A percentile compares a stretch with the other conserved stretches of the same genome.
These are phyloP conservation scores for Cudoniella acicularis DNA, from an alignment of 495 filamentous ascomycete species.

Conservation along the genomic window DNA sequence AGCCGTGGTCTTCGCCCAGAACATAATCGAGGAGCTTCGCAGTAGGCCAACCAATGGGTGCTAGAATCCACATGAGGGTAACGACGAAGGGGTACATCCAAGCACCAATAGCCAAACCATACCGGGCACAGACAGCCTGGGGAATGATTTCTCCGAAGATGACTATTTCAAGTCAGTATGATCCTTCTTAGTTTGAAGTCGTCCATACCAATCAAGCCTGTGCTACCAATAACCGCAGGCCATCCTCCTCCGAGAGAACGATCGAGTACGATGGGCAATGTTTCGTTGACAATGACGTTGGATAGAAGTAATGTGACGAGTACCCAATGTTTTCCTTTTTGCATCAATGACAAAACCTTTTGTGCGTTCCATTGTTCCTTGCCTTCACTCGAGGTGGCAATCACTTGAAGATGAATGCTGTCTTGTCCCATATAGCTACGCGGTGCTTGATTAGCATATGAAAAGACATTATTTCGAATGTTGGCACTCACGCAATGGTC, in stretches of 20 bases:
- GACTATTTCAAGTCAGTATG: slow-evolving; percentile 52
- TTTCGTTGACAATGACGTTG: slow-evolving; percentile 98
- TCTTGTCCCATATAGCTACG: slow-evolving; percentile 76
- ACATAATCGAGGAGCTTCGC: slow-evolving; percentile 73
- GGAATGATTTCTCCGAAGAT: slow-evolving; percentile 97
- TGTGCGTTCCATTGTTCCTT: slow-evolving; percentile 77
- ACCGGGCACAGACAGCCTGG: slow-evolving; percentile 94
- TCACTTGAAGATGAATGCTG: slow-evolving; percentile 95
- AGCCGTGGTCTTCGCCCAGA: slow-evolving; percentile 78
- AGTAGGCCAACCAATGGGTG: slow-evolving; percentile 71
- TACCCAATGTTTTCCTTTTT: slow-evolving; percentile 98
- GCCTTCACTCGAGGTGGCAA: slow-evolving; percentile 72
- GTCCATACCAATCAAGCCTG: slow-evolving; percentile 79
- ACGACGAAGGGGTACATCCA: slow-evolving; percentile 90
- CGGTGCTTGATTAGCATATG: not conserved
- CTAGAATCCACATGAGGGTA: slow-evolving; percentile 81
- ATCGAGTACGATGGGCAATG: slow-evolving; percentile 91
- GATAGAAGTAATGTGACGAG: slow-evolving; percentile 88
- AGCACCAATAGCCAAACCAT: slow-evolving; percentile 93
- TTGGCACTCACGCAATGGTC: slow-evolving; percentile 71
- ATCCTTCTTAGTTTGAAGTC: not conserved
- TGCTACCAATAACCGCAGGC: slow-evolving; percentile 90
- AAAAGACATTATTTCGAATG: not conserved
- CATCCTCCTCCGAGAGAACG: slow-evolving; percentile 90
- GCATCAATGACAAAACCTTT: slow-evolving; percentile 73